Conservation (phyloP, 495 filamentous ascomycete species). For the Neurospora sp. region DNA sequence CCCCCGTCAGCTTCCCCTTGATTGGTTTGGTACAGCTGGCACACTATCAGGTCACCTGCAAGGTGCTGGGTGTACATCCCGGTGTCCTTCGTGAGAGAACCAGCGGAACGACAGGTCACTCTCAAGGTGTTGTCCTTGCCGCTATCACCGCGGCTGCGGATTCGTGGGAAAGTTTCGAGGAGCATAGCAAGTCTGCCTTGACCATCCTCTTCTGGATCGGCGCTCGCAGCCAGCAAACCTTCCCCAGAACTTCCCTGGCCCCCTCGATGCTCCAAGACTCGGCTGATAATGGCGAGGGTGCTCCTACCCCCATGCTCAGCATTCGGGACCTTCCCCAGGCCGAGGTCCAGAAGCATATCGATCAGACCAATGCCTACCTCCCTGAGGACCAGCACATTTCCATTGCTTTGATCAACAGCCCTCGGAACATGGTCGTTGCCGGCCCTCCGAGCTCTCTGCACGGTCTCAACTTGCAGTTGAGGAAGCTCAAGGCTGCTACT, state of each 20-base stretch:
- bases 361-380: slow-evolving; percentile 91
- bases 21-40: slow-evolving; percentile 93
- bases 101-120: slow-evolving; percentile 88
- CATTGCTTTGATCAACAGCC: slow-evolving; percentile 93
- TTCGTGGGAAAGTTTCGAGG: slow-evolving; percentile 81
- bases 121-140: slow-evolving; percentile 88
- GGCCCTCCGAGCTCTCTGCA: slow-evolving; percentile 93
- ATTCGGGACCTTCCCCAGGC: slow-evolving; percentile 81
- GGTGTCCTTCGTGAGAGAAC: slow-evolving; percentile 74
- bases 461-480: slow-evolving; percentile 83
- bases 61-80: slow-evolving; percentile 74
- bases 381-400: slow-evolving; percentile 85
- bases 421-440: slow-evolving; percentile 92
- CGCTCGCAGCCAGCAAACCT: slow-evolving; percentile 94
- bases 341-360: slow-evolving; percentile 86
- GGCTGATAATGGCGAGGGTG: slow-evolving; percentile 83
- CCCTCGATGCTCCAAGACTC: slow-evolving; percentile 90
- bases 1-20: slow-evolving; percentile 91
- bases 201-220: slow-evolving; percentile 99
- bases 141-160: slow-evolving; percentile 83
- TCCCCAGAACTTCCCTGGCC: slow-evolving; percentile 87
- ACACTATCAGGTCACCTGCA: slow-evolving; percentile 88
- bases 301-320: slow-evolving; percentile 93
- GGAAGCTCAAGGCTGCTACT: slow-evolving; percentile 94
- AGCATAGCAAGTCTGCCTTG: slow-evolving; percentile 64